Evolutionary conservation across 768 basidiomycete genomes (phyloP), one percentile per base, ranked within the genome.

Genomic region (Coprinopsis strossmayeri): DNA sequence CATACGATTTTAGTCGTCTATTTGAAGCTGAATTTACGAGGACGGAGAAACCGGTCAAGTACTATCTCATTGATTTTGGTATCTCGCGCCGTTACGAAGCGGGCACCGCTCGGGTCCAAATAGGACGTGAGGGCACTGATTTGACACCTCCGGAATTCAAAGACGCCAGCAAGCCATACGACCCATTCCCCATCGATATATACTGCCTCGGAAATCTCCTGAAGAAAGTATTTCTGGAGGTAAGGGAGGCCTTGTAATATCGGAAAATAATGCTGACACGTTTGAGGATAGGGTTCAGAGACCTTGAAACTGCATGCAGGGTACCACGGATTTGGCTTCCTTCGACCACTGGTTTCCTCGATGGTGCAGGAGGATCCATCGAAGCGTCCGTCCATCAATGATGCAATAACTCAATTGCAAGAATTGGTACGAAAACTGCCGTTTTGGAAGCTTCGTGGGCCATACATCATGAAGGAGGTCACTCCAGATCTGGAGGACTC

Each of bases 181-280:
- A 76, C 49, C 70, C 72, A 0, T 77, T 76, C 37, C 59, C 67
- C 0, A 69, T 66, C 0, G 75, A 77, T 26, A 56, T 76, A 4
- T 76, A 70, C 50, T 67, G 67, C 26, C 49, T 75, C 0, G 72
- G 71, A 0, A 73, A 73, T 37, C 12, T 66, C 2, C 59, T 72
- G 2, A 56, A 49, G 11, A 47, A 17, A 35, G 53, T 64, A n/a
- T 67, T 72, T 42, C n/a, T 64, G 0, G 27, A 57, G 49, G 69
- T 72, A 39, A 21, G 41, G 15, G 23, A 13, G 10, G 10, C 18
- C 18, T 38, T 20, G 7, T 9, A 10, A 25, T 20, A 5, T 5
- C 37, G 37, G n/a, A n/a, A 38, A 34, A 38, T 13, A 20, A 38
- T 12, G 10, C 12, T 12, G 10, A 38, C 37, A 5, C 7, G 18